phyloP scores from a whole-genome alignment of 163 green algal genomes.

The Scenedesmus sp. region DNA sequence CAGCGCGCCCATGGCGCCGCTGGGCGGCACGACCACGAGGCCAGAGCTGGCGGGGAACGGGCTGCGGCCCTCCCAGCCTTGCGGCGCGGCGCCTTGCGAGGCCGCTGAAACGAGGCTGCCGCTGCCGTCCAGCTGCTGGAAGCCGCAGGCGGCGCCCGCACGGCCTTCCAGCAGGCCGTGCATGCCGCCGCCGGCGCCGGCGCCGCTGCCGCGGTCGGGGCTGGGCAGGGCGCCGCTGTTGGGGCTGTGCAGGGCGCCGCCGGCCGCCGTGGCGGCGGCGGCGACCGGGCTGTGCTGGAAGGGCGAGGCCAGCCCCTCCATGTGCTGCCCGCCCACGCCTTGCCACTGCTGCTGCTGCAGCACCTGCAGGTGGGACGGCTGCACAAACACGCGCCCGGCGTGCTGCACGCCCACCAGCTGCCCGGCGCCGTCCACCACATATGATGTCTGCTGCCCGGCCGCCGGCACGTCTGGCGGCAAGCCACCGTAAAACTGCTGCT shows the following conservation, averaged over 20 bases:
- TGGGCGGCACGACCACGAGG: no score
- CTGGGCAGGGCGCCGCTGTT: background rate
- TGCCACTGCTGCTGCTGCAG: conserved; percentile 2
- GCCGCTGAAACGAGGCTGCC: no score
- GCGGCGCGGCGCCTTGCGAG: no score
- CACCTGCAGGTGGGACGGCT: background rate
- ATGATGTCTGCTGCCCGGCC: conserved; percentile 1
- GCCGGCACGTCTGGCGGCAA: background rate
- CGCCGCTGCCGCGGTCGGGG: background rate
- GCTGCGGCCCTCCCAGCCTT: no score
- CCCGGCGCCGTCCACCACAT: background rate
- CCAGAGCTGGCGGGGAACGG: no score
- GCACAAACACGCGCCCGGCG: conserved; percentile 2
- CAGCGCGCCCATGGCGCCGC: no score
- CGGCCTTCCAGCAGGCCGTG: no score
- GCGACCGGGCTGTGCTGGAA: background rate
- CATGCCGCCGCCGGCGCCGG: no score
- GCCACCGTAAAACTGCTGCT: background rate
- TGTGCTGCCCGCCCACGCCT: background rate
- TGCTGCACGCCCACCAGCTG: background rate
- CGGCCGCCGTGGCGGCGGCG: background rate
- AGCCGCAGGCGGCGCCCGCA: no score
- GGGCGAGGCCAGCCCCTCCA: background rate
- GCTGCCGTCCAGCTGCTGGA: no score
- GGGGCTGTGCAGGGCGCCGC: background rate